Base-by-base conservation (phyloP, 805 yeast species). In the Tetrapisispora taiwanensis region DNA sequence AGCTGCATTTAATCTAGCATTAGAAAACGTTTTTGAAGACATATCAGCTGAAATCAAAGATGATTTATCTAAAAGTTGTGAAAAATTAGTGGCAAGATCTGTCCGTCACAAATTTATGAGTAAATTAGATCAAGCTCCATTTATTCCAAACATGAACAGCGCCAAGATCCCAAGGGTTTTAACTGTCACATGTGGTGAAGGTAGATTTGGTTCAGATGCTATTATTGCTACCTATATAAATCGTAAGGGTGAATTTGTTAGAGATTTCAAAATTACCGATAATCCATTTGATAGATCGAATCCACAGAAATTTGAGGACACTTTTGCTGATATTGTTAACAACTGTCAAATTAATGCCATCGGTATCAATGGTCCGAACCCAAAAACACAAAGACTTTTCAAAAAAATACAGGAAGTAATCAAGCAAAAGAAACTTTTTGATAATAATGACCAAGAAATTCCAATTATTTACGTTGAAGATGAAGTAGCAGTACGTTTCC, bases 61-160 rank as follows among this genome's bases (percentile, higher is more conserved):
- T 55, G 84, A 80, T 44, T 70, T 90, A 44, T 76, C 87, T 44
- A 75, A 82, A 46, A 81, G 74, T 45, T 84, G 95, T 66, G 84
- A 84, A 60, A 74, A 84, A 45, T 59, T 77, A 36, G 71, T 92
- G 37, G 79, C 79, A 41, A 73, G 71, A 46, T 80, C 81, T 46
- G 77, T 90, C 30, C 80, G 97, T 52, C 72, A 74, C 36, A 69
- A 74, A 26, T 83, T 90, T 56, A 69, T 77, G 60, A 71, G 75
- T 19, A 82, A 80, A 55, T 72, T 92, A 30, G 92, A 90, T 60
- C 97, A 89, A 68, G 95, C 97, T 2, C 97, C 99, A 28, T 89
- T 70, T 63, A 79, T 84, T 52, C 95, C 97, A 6, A 73, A 75
- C 38, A 82, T 84, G 5, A 81, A 73, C 51, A 84, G 78, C 36